Percentiles rank a stretch among this genome's conserved stretches.
phyloP scores from a whole-genome alignment of 2,329 filamentous ascomycete genomes.

The Alternaria longipes region DNA sequence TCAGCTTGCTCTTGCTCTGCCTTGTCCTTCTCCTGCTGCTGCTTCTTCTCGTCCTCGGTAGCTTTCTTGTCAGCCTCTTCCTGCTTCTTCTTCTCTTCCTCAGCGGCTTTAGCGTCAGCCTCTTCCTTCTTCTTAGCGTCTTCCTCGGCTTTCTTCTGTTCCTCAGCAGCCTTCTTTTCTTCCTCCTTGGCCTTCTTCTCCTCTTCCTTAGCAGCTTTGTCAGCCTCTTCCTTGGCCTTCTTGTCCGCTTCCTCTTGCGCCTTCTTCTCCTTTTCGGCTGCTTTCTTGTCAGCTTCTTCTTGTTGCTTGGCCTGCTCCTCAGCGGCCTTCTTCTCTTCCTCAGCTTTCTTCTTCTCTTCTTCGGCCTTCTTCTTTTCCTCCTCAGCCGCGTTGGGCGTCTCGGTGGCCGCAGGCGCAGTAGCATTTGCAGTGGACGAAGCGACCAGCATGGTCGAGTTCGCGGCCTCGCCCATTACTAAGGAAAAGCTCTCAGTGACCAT shows the following conservation, averaged over 20 bases:
- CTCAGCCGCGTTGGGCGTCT: not conserved
- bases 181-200: slow-evolving; percentile 2
- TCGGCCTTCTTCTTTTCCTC: not conserved
- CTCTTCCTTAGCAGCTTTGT: not conserved
- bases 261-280: not conserved
- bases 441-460: not conserved
- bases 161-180: not conserved
- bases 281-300: not conserved
- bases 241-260: not conserved
- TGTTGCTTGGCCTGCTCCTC: slow-evolving; percentile 1
- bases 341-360: slow-evolving; percentile 1
- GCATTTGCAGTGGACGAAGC: not conserved
- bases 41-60: slow-evolving; percentile 5
- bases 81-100: slow-evolving; percentile 1
- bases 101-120: not conserved
- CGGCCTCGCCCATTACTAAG: slow-evolving; percentile 15
- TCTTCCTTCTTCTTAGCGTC: slow-evolving; percentile 4
- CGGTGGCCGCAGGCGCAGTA: not conserved
- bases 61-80: slow-evolving; percentile 9
- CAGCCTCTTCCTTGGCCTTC: not conserved
- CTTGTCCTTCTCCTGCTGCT: slow-evolving; percentile 12
- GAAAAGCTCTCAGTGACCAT: slow-evolving; percentile 21
- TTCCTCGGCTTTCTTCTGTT: not conserved
- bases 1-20: slow-evolving; percentile 4
- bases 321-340: slow-evolving; percentile 4